These are phyloP conservation scores for Pythium aristosporum DNA, from an alignment of 352 stramenopile species.

Conservation along the genomic window DNA sequence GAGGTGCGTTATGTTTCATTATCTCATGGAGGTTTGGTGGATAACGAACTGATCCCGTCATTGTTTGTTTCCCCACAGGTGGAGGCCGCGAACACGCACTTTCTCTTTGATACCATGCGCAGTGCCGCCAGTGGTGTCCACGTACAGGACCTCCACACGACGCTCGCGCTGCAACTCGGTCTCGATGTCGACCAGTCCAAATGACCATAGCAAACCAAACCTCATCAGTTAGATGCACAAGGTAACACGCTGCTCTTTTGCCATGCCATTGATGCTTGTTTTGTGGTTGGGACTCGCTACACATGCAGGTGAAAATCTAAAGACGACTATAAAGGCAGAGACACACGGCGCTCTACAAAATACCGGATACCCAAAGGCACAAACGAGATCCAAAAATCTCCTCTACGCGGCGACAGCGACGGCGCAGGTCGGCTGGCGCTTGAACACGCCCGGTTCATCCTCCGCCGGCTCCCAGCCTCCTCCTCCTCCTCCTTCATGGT, in stretches of 20 bases:
- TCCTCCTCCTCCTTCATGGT: constrained; percentile 23
- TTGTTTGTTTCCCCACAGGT: constrained; percentile 35
- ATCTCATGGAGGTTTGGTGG: constrained; percentile 8
- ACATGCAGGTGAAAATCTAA: not conserved
- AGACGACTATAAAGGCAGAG: constrained; percentile 2
- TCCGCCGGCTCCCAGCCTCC: constrained; percentile 71
- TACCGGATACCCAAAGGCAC: not conserved
- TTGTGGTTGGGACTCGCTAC: not conserved
- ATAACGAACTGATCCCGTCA: not conserved
- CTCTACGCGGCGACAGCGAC: constrained; percentile 60
- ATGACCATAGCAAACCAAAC: not conserved
- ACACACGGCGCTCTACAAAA: constrained; percentile 8
- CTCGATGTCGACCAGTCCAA: constrained; percentile 16
- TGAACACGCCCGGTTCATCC: constrained; percentile 72
- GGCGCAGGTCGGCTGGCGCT: constrained; percentile 51
- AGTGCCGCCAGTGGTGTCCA: constrained; percentile 56
- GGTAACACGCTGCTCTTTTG: not conserved
- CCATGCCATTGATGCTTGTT: not conserved
- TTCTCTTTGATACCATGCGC: constrained; percentile 47
- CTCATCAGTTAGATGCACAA: not conserved
- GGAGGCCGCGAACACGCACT: constrained; percentile 62
- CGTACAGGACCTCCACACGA: constrained; percentile 62
- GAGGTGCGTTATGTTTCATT: constrained; percentile 37
- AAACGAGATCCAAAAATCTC: not conserved
- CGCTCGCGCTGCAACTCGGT: constrained; percentile 51